Conservation (phyloP, 805 yeast species). For the Pichia gijzeniarum region DNA sequence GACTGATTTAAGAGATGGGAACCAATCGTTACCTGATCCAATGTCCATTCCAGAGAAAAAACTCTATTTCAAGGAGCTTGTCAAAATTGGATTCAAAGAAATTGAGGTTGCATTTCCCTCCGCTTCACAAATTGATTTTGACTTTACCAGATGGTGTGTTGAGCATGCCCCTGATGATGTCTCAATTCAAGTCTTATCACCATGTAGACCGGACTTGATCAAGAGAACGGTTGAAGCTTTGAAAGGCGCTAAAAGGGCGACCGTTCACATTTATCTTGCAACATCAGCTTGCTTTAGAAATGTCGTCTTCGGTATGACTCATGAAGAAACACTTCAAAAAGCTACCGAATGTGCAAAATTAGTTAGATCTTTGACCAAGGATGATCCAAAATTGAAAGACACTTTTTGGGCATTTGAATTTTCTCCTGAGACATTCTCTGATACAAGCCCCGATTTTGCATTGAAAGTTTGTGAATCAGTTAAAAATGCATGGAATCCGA, state of each 20-base stretch:
- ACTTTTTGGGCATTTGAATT: conserved; percentile 74
- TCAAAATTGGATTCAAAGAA: conserved; percentile 74
- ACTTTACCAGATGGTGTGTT: conserved; percentile 70
- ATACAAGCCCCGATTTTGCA: conserved; percentile 58
- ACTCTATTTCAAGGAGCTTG: conserved; percentile 58
- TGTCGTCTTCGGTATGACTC: conserved; percentile 59
- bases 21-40: conserved; percentile 81
- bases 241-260: conserved; percentile 69
- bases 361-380: conserved; percentile 64
- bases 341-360: conserved; percentile 60
- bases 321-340: conserved; percentile 50
- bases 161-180: conserved; percentile 73
- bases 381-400: conserved; percentile 34
- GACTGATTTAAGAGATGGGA: conserved; percentile 79
- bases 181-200: conserved; percentile 67
- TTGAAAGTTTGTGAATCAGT: conserved; percentile 69
- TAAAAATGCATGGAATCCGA: conserved; percentile 67
- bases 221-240: conserved; percentile 66
- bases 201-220: conserved; percentile 70
- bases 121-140: conserved; percentile 75
- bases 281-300: conserved; percentile 69
- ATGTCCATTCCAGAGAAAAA: conserved; percentile 78
- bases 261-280: conserved; percentile 70
- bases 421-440: conserved; percentile 76
- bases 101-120: conserved; percentile 80